Percentiles rank a stretch among this genome's conserved stretches.
These are phyloP conservation scores for Rhizopogon vinicolor DNA, from an alignment of 768 basidiomycete species.

Conservation along the genomic window DNA sequence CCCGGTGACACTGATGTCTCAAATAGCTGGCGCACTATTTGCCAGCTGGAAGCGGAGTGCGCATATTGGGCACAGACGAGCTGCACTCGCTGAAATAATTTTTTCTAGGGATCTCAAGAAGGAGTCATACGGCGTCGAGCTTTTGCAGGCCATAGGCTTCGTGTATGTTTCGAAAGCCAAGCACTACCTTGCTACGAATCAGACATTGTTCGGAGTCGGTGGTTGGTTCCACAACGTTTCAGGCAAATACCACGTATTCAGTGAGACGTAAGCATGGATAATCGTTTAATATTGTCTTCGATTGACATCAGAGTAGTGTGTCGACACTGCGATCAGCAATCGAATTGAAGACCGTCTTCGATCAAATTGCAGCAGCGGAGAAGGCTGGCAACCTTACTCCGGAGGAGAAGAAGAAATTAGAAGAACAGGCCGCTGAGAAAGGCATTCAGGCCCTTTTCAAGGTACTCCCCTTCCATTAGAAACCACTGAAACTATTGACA, in stretches of 20 bases:
- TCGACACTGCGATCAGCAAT: conserved; percentile 84
- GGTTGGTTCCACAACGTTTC: conserved; percentile 93
- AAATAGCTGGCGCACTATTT: conserved; percentile 72
- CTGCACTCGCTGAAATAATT: conserved; percentile 2
- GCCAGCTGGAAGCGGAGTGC: conserved; percentile 77
- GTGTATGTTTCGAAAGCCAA: conserved; percentile 81
- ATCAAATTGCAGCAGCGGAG: conserved; percentile 89
- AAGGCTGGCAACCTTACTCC: conserved; percentile 73
- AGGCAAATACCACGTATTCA: conserved; percentile 90
- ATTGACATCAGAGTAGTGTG: conserved; percentile 41
- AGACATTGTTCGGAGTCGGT: conserved; percentile 74
- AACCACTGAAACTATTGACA: not conserved
- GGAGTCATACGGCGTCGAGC: conserved; percentile 85
- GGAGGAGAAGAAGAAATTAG: conserved; percentile 77
- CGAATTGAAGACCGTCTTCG: conserved; percentile 85
- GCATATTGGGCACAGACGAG: conserved; percentile 24
- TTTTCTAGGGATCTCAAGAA: conserved; percentile 64
- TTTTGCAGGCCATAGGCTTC: conserved; percentile 82
- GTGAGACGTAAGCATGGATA: conserved; percentile 68
- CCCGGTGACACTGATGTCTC: conserved; percentile 67
- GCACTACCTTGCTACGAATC: conserved; percentile 71
- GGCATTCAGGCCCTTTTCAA: conserved; percentile 90
- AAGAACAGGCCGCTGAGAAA: conserved; percentile 93
- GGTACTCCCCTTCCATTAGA: conserved; percentile 31
- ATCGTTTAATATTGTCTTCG: not conserved